Conservation (phyloP, 192 early-diverging fungal species). For the Umbelopsis sp. region DNA sequence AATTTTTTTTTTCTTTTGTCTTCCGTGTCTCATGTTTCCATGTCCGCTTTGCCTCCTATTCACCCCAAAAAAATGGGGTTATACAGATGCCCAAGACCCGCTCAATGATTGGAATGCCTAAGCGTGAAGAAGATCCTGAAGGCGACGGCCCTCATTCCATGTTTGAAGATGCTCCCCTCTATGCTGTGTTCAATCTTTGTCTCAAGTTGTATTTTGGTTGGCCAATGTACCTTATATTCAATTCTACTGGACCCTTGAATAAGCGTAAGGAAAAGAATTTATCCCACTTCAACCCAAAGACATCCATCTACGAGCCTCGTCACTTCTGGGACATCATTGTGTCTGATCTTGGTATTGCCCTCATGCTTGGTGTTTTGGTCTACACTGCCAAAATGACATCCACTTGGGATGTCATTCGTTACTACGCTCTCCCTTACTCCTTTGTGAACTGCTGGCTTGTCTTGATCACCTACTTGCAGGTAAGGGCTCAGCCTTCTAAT, state of each 20-base stretch:
- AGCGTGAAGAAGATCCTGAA: conserved; percentile 38
- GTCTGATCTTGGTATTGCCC: conserved; percentile 63
- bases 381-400: conserved; percentile 53
- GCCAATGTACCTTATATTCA: conserved; percentile 83
- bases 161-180: conserved; percentile 77
- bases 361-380: conserved; percentile 57
- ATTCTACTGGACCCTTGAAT: conserved; percentile 71
- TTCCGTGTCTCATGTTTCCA: background rate
- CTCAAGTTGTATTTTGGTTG: conserved; percentile 82
- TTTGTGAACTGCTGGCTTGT: conserved; percentile 96
- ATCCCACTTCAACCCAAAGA: conserved; percentile 85
- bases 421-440: conserved; percentile 91
- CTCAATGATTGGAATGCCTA: conserved; percentile 52
- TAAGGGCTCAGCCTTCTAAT: background rate
- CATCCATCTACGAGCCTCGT: conserved; percentile 78
- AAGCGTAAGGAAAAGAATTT: conserved; percentile 38
- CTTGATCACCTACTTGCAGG: conserved; percentile 83
- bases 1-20: background rate
- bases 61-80: conserved; percentile 53
- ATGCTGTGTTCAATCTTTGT: conserved; percentile 62
- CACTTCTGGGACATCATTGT: conserved; percentile 70
- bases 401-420: conserved; percentile 67
- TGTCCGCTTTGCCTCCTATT: too few relatives aligned
- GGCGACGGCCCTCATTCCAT: conserved; percentile 40
- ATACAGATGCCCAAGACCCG: conserved; percentile 48